Evolutionary conservation across 2,329 filamentous ascomycete genomes (phyloP).

Genomic region (Madurella mycetomatis): DNA sequence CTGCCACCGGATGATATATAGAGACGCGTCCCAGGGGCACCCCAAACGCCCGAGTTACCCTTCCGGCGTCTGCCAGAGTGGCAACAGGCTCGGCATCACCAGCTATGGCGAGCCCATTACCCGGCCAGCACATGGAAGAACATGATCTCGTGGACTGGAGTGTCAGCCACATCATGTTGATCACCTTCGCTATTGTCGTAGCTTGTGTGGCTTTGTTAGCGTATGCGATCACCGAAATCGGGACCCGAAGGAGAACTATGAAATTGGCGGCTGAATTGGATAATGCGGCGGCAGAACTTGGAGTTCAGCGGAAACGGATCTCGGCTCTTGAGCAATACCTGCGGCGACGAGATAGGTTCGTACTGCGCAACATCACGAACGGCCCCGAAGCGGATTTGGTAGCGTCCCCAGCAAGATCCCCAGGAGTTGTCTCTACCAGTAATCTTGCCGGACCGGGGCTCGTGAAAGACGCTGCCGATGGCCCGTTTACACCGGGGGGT

Average conservation of each 20-base stretch:
- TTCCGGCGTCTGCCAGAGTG: too few relatives aligned
- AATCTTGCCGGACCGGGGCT: too few relatives aligned
- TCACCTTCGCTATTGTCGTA: neutral
- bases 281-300: slow-evolving; percentile 2
- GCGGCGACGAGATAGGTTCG: neutral
- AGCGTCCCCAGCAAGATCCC: neutral
- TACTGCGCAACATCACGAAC: neutral
- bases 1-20: too few relatives aligned
- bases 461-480: too few relatives aligned
- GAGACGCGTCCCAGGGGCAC: too few relatives aligned
- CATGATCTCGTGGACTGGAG: neutral
- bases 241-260: neutral
- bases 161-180: neutral
- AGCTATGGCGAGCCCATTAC: too few relatives aligned
- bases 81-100: too few relatives aligned
- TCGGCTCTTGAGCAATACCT: neutral
- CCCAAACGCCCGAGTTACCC: too few relatives aligned
- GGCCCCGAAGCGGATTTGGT: neutral
- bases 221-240: neutral
- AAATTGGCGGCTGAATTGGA: neutral
- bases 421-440: too few relatives aligned
- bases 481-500: neutral
- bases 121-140: too few relatives aligned
- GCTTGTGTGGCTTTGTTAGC: neutral
- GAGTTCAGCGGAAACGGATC: neutral